Base-by-base conservation (phyloP, 768 basidiomycete species). In the Stropharia rugosoannulata region DNA sequence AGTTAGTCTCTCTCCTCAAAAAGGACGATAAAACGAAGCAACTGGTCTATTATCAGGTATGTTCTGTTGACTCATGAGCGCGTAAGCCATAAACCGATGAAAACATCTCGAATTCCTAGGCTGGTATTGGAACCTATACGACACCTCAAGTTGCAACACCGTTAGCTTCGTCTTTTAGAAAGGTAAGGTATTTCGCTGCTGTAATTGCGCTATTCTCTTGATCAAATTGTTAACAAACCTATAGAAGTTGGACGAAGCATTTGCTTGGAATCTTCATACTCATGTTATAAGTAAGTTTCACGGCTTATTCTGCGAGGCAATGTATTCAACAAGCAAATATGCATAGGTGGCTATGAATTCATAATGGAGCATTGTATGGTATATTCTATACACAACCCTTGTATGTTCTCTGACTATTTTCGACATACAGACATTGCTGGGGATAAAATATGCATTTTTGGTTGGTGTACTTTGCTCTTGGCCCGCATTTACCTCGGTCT, bases 391-490 rank as follows among this genome's bases (percentile, higher is more conserved):
- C 27, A 0, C 16, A 12, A 49, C 12, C 47, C 10, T 2, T 12
- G 12, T 29, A 13, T 4, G 29, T 22, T 15, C 12, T 25, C 18
- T 37, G 37, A 38, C 44, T 19, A 36, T 43, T 51, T 29, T 18
- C 22, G 10, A 29, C 22, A 22, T 52, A 47, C 35, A 81, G 80
- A 81, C 58, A 69, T 70, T 4, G 64, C 70, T 13, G 82, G 82
- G 25, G 85, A 88, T 68, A 75, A 74, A 56, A 82, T 89, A 12
- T 86, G 77, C 59, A 75, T 89, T 37, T 86, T 87, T 59, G 86
- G 86, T 73, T 45, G 13, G 65, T 62, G 13, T 2, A 6, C 18
- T 38, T 29, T 12, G 8, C 10, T 47, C 4, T 32, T 25, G 8
- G 22, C 50, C 11, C 16, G 22, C 25, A 27, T 32, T 39, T 36